Evolutionary conservation across 352 stramenopile species (phyloP), one percentile per base, ranked within the genome.

Genomic region (Elongisporangium undulatum): DNA sequence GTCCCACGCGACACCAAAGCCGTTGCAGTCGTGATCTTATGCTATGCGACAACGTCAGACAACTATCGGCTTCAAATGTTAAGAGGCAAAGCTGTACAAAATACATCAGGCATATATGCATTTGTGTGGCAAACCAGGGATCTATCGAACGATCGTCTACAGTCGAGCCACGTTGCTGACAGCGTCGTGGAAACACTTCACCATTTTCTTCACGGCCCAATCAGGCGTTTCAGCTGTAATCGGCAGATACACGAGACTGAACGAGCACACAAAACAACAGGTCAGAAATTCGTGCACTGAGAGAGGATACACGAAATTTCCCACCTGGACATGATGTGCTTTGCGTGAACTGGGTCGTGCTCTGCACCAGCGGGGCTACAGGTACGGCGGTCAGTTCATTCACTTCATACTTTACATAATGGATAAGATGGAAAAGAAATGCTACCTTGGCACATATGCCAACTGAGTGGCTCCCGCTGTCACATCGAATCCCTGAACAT

Each of bases 121-220:
- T 41, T 13, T 41, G 8, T 41, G 8, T 41, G 29, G 5, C 7
- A 7, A 34, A 34, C 8, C 29, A 4, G 8, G 29, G 13, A 4
- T 34, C 26, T 34, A 34, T 34, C 5, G 13, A 6, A 13, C 13
- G 29, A 41, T 9, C 1, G 1, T 29, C 34, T 61, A 75, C 10
- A 75, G 54, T 16, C 67, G 65, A 22, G 68, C 74, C 5, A 60
- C 61, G 50, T 55, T 62, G 55, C 60, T 69, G n/a, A 90, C 50
- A 2, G 79, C 81, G 10, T 79, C 65, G 29, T 71, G 72, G 23
- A 93, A 75, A 51, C 77, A 85, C 57, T 72, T 59, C 45, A 85
- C 66, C 84, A 93, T 93, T 63, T 92, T 93, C 49, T 86, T 64
- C 34, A 93, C 71, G 4, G 82, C 84, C 84, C 84, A 93, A 13